Percentiles rank a stretch among this genome's conserved stretches.
Conservation (phyloP, 352 stramenopile genomes). For the Aphanomyces invadans region DNA sequence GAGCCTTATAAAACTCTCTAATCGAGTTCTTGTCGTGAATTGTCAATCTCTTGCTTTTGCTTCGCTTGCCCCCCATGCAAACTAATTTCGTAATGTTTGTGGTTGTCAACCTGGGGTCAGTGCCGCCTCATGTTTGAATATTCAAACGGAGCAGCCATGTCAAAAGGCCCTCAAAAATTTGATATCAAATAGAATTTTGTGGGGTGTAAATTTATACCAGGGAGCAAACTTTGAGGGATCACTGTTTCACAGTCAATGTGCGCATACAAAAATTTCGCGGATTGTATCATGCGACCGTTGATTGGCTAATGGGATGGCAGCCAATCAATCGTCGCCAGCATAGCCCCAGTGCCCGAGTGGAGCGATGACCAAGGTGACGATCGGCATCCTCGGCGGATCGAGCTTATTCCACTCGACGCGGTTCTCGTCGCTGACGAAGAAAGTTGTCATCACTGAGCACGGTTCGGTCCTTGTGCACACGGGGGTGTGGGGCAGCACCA, state of each 20-base stretch:
- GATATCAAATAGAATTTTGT: background rate
- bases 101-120: background rate
- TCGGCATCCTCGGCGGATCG: conserved; percentile 79
- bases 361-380: conserved; percentile 26
- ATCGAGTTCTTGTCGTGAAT: background rate
- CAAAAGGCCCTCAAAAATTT: background rate
- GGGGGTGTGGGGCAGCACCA: conserved; percentile 38
- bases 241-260: too few relatives aligned
- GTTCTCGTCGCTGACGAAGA: conserved; percentile 50
- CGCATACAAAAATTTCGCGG: too few relatives aligned
- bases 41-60: background rate
- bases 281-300: too few relatives aligned
- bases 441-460: conserved; percentile 56
- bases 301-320: background rate
- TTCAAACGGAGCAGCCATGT: background rate
- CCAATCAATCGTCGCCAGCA: background rate
- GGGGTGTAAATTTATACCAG: background rate
- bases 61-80: background rate
- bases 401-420: conserved; percentile 76
- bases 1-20: background rate
- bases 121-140: background rate
- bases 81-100: background rate
- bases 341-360: background rate
- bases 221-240: background rate
- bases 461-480: conserved; percentile 55